Evolutionary conservation across 2,329 filamentous ascomycete genomes (phyloP).

Genomic region (Lecanicillium sp.): DNA sequence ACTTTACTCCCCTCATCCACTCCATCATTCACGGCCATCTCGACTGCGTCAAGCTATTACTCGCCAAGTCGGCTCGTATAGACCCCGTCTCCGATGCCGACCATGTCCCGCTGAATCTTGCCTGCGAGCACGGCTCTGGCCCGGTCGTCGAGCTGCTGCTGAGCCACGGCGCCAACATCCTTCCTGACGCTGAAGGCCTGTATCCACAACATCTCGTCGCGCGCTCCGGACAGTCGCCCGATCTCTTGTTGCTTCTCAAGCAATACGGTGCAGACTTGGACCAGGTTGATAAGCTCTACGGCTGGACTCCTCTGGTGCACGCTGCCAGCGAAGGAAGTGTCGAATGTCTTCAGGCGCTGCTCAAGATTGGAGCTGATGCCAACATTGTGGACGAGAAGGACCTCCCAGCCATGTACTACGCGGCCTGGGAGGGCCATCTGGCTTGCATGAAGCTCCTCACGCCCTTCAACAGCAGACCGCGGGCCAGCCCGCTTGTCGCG

Average conservation of each 20-base stretch:
- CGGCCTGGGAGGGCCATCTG: constrained; percentile 93
- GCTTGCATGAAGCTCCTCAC: constrained; percentile 88
- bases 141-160: constrained; percentile 81
- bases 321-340: constrained; percentile 95
- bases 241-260: constrained; percentile 73
- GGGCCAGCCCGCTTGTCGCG: constrained; percentile 38
- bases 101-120: constrained; percentile 89
- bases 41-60: constrained; percentile 70
- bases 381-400: constrained; percentile 86
- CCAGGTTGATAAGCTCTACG: constrained; percentile 90
- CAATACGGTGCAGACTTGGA: constrained; percentile 84
- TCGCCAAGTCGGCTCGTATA: constrained; percentile 73
- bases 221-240: constrained; percentile 74
- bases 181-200: constrained; percentile 93
- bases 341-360: constrained; percentile 72
- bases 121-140: constrained; percentile 86
- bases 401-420: constrained; percentile 94
- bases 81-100: constrained; percentile 82
- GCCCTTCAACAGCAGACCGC: constrained; percentile 44
- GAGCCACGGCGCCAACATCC: constrained; percentile 69
- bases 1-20: constrained; percentile 93
- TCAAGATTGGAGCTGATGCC: constrained; percentile 72
- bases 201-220: constrained; percentile 97
- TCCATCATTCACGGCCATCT: constrained; percentile 85
- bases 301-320: constrained; percentile 95